Conservation (phyloP, 495 filamentous ascomycete genomes). For the Choiromyces venosus region DNA sequence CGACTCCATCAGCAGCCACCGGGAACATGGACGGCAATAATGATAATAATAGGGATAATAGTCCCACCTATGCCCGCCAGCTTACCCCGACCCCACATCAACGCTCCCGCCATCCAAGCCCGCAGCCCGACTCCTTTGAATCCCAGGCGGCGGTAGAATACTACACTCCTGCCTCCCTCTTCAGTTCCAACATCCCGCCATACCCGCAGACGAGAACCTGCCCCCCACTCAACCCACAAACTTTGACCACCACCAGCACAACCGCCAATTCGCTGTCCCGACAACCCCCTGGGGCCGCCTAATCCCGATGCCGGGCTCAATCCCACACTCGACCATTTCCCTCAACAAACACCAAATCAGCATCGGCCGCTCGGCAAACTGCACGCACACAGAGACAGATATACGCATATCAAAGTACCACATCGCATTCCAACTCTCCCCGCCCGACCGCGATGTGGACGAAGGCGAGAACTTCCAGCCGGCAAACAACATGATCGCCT, state of each 20-base stretch:
- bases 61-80: constrained; percentile 2
- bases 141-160: background rate
- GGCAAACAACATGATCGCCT: constrained; percentile 29
- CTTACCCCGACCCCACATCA: background rate
- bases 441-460: background rate
- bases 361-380: constrained; percentile 31
- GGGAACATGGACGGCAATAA: background rate
- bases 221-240: constrained; percentile 14
- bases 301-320: constrained; percentile 25
- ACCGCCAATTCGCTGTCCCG: constrained; percentile 17
- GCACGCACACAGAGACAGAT: constrained; percentile 21
- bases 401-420: constrained; percentile 35
- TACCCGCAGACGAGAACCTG: constrained; percentile 7
- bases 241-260: background rate
- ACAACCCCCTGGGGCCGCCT: constrained; percentile 34
- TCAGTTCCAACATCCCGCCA: constrained; percentile 16
- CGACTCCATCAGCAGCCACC: background rate
- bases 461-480: constrained; percentile 10
- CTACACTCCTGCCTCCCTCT: constrained; percentile 4
- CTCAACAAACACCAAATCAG: constrained; percentile 17
- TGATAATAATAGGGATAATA: background rate
- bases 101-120: background rate
- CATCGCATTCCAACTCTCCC: constrained; percentile 29
- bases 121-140: background rate
- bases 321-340: constrained; percentile 13